Evolutionary conservation across 495 filamentous ascomycete genomes (phyloP).

Genomic region (Trichoderma asperelloides): DNA sequence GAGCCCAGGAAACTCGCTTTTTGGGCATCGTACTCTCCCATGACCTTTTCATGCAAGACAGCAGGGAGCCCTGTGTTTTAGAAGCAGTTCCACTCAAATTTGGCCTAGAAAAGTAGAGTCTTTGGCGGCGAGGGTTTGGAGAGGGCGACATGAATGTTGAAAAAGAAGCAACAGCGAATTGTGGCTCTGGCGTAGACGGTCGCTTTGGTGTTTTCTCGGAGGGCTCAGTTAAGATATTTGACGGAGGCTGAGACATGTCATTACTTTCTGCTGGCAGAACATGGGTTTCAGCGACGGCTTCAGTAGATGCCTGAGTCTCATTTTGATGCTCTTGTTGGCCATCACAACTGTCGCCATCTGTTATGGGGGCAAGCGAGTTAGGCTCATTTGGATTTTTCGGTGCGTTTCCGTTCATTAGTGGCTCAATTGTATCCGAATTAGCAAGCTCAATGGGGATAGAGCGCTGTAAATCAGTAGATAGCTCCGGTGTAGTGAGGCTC

Average conservation of each 20-base stretch:
- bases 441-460: background rate
- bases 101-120: background rate
- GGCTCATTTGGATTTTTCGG: background rate
- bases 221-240: background rate
- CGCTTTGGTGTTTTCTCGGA: background rate
- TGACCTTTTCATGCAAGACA: background rate
- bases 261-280: background rate
- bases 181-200: slow-evolving; percentile 2
- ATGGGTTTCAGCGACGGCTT: background rate
- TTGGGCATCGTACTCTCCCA: background rate
- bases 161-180: background rate
- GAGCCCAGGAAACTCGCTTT: slow-evolving; percentile 22
- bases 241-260: background rate
- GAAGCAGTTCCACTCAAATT: background rate
- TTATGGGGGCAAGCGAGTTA: background rate
- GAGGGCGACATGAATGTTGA: slow-evolving; percentile 6
- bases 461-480: background rate
- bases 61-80: background rate
- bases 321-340: background rate
- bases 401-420: background rate
- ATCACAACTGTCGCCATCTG: background rate
- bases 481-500: background rate
- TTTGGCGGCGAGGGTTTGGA: background rate
- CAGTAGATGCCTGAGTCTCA: background rate
- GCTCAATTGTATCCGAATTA: background rate